phyloP scores from a whole-genome alignment of 2,329 filamentous ascomycete genomes.

The Fusarium bulbicola region DNA sequence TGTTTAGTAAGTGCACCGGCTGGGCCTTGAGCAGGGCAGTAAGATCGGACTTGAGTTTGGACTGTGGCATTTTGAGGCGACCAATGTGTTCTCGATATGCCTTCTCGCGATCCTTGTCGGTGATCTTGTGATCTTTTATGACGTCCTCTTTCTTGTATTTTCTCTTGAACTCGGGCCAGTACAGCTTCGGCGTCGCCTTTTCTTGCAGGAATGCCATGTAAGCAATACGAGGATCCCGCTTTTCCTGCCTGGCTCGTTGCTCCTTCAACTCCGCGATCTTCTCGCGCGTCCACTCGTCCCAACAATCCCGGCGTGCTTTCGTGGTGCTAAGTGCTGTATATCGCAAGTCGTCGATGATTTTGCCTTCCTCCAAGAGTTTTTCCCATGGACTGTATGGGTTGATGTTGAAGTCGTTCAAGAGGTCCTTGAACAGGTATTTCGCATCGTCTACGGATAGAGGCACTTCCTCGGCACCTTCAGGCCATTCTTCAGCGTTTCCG shows the following conservation, averaged over 20 bases:
- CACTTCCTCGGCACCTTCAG: conserved; percentile 76
- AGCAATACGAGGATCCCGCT: conserved; percentile 82
- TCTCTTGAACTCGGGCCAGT: conserved; percentile 96
- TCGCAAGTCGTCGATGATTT: conserved; percentile 83
- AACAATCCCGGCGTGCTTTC: conserved; percentile 82
- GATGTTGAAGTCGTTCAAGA: conserved; percentile 83
- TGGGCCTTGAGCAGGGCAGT: conserved; percentile 70
- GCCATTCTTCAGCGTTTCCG: conserved; percentile 67
- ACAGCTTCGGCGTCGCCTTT: conserved; percentile 88
- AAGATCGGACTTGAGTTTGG: conserved; percentile 75
- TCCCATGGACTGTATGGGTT: conserved; percentile 95
- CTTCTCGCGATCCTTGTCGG: conserved; percentile 82
- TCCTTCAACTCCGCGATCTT: conserved; percentile 78
- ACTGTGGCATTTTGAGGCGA: conserved; percentile 71
- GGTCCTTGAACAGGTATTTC: conserved; percentile 80
- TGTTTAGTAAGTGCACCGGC: conserved; percentile 67
- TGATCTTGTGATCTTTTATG: conserved; percentile 78
- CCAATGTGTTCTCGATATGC: conserved; percentile 79
- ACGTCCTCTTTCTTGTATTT: conserved; percentile 85
- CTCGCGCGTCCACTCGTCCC: conserved; percentile 83
- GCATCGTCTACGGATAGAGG: conserved; percentile 80
- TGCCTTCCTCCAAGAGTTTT: conserved; percentile 82
- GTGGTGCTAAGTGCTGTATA: conserved; percentile 87
- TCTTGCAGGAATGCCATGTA: conserved; percentile 85
- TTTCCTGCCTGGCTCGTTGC: conserved; percentile 77